Evolutionary conservation across 2,329 filamentous ascomycete species (phyloP).

Genomic region (Periconia macrospinosa): DNA sequence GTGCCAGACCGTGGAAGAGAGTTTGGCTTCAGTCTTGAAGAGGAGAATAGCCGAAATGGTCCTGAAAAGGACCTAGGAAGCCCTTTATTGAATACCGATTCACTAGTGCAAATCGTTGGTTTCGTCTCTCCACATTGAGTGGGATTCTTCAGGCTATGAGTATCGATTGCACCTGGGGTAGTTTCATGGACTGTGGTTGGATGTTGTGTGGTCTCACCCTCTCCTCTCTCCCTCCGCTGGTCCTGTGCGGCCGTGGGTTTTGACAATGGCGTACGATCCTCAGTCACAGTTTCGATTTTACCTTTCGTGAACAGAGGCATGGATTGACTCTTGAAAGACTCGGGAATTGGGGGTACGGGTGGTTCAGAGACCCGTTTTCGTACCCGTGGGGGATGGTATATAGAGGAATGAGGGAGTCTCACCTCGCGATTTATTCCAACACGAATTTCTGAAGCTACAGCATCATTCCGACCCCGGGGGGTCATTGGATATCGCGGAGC

Average conservation of each 20-base stretch:
- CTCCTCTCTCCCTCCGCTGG: neutral
- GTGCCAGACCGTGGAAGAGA: neutral
- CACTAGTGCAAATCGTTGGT: neutral
- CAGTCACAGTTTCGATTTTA: neutral
- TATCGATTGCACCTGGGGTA: neutral
- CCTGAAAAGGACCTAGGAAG: neutral
- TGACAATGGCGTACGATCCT: neutral
- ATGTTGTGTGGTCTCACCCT: neutral
- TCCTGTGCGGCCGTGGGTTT: neutral
- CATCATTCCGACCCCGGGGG: conserved; percentile 20
- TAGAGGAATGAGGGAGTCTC: conserved; percentile 34
- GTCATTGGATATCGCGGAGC: conserved; percentile 23
- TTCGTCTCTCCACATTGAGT: neutral
- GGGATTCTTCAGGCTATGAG: neutral
- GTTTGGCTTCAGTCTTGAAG: neutral
- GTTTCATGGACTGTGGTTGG: neutral
- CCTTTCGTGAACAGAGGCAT: conserved; percentile 11
- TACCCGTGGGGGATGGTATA: conserved; percentile 26
- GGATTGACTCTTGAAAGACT: conserved; percentile 20
- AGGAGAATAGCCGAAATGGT: neutral
- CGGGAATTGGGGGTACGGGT: conserved; percentile 28
- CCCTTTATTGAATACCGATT: neutral
- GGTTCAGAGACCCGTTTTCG: conserved; percentile 8
- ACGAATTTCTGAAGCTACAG: conserved; percentile 23
- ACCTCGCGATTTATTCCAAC: conserved; percentile 32